Evolutionary conservation across 2,329 filamentous ascomycete genomes (phyloP).

Genomic region (Colletotrichum echinochloae): DNA sequence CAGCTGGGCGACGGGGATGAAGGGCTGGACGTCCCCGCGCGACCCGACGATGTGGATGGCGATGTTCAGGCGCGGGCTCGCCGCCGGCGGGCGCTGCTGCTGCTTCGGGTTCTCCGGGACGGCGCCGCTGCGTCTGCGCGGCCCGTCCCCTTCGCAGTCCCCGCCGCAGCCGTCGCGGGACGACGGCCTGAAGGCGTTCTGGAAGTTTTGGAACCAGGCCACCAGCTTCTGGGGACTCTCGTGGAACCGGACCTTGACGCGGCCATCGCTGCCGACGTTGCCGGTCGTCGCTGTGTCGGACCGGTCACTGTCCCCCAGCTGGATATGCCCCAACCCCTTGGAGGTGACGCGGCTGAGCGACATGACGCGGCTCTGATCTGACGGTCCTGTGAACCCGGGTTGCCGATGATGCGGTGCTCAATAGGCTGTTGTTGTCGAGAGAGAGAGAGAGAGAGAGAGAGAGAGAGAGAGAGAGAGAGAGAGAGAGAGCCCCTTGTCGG

Average conservation of each 20-base stretch:
- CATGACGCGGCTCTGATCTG: slow-evolving; percentile 36
- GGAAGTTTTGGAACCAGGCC: slow-evolving; percentile 45
- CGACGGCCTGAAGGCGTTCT: slow-evolving; percentile 28
- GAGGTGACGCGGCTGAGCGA: slow-evolving; percentile 47
- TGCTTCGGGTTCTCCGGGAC: slow-evolving; percentile 23
- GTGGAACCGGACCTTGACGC: slow-evolving; percentile 49
- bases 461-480: no score
- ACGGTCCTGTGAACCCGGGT: background rate
- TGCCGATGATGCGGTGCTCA: background rate
- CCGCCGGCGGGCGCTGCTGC: slow-evolving; percentile 10
- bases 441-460: no score
- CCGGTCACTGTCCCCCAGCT: slow-evolving; percentile 43
- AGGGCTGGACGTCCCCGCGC: slow-evolving; percentile 59
- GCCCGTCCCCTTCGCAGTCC: background rate
- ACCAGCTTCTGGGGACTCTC: slow-evolving; percentile 45
- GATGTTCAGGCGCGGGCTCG: slow-evolving; percentile 46
- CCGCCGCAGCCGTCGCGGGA: slow-evolving; percentile 3
- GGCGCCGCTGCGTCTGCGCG: slow-evolving; percentile 24
- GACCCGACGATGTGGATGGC: slow-evolving; percentile 52
- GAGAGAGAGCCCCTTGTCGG: no score
- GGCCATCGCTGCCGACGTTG: slow-evolving; percentile 47
- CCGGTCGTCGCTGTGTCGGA: slow-evolving; percentile 43
- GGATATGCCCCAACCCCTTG: slow-evolving; percentile 45
- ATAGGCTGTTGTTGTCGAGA: no score
- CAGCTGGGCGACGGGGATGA: slow-evolving; percentile 66